These are phyloP conservation scores for Amaranthus tricolor DNA, from an alignment of 179 eudicot genomes.

Conservation along the genomic window DNA sequence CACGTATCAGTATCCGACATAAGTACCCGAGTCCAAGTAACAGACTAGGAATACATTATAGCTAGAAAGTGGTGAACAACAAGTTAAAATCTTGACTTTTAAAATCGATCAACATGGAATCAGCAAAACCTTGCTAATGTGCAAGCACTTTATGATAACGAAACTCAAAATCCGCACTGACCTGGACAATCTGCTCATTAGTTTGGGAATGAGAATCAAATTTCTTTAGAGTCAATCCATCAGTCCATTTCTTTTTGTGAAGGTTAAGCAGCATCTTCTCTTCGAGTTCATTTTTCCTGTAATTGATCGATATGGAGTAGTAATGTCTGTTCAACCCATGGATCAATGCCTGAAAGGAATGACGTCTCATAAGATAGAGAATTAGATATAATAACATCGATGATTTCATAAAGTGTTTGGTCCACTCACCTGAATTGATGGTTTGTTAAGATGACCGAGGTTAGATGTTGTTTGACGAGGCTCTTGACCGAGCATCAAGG, in stretches of 20 bases:
- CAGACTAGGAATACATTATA: too few species aligned
- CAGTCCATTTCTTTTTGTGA: constrained; percentile 98
- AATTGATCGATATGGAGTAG: constrained; percentile 91
- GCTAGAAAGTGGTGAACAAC: too few species aligned
- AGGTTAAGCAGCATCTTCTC: constrained; percentile 95
- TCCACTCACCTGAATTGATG: constrained; percentile 74
- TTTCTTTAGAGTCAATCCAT: constrained; percentile 79
- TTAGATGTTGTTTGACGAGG: constrained; percentile 96
- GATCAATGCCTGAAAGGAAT: constrained; percentile 66
- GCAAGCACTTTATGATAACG: neutral
- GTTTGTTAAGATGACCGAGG: constrained; percentile 92
- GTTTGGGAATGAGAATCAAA: constrained; percentile 92
- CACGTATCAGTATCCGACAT: too few species aligned
- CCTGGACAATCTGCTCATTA: constrained; percentile 96
- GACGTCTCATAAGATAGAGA: constrained; percentile 6
- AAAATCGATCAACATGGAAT: too few species aligned
- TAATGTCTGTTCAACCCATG: constrained; percentile 95
- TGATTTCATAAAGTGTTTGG: neutral
- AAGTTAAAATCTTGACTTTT: too few species aligned
- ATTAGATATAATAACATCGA: neutral
- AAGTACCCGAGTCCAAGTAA: too few species aligned
- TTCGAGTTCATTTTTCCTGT: constrained; percentile 94
- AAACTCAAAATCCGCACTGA: constrained; percentile 24
- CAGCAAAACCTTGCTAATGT: neutral
- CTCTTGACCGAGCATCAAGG: constrained; percentile 98